Base-by-base conservation (phyloP, 1,139 yeast species). In the Meyerozyma elateridarum region DNA sequence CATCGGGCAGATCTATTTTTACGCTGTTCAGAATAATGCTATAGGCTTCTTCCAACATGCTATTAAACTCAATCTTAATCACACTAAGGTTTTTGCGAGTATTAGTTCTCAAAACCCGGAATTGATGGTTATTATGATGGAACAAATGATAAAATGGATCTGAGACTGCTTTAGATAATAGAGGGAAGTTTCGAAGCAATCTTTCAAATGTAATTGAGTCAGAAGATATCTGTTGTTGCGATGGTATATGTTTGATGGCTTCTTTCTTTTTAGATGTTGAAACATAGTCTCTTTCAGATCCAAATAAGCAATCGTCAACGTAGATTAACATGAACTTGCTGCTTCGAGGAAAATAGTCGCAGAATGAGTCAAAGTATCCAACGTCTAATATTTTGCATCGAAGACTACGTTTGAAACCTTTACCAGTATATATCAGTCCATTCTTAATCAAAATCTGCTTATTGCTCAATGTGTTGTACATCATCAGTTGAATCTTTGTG, bases 401-500 rank as follows among this genome's bases (percentile, higher is more conserved):
- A 25, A 71, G 55, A 31, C 75, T 65, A 31, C 55, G 51, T 40
- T 65, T 71, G 53, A 77, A 83, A 0, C 88, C 84, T 39, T 64
- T 73, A 0, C 76, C 74, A 0, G 80, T 68, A 42, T 69, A 66
- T 0, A 84, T 51, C 37, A 55, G 48, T 19, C 79, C 79, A 40
- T 77, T 77, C 46, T 75, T 76, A 18, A 83, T 59, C 4, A 73
- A 52, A 1, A 83, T 54, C 35, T 77, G 79, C 45, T 73, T 74
- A 18, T 76, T 77, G 48, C 73, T 82, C 31, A 79, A 45, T 0
- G 93, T 81, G 33, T 62, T 61, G 48, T 72, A 79, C 19, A 73
- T 56, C 5, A 56, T 56, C 69, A 64, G 71, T 31, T 57, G 62
- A 15, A 49, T 52, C 38, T 70, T 63, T n/a, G n/a, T n/a, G 2